Evolutionary conservation across 2,329 filamentous ascomycete genomes (phyloP), one percentile per base, ranked within the genome.

Genomic region (Pestalotiopsis fici): DNA sequence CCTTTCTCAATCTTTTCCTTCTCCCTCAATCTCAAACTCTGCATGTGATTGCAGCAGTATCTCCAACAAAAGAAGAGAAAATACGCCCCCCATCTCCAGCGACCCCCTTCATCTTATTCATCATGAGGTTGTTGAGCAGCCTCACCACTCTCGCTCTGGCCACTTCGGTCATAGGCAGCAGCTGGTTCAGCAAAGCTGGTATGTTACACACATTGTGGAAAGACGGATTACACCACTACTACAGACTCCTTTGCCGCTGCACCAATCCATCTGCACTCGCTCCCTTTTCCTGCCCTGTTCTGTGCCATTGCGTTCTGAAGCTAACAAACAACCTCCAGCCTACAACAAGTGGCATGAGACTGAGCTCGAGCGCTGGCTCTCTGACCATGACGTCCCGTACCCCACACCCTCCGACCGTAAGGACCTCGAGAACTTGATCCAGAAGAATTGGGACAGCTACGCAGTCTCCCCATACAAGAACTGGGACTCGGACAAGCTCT

Each of bases 291-390:
- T 25, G 18, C 35, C 37, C 59, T 37, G n/a, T n/a, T n/a, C n/a
- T n/a, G n/a, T n/a, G n/a, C n/a, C n/a, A n/a, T n/a, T n/a, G n/a
- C 50, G 13, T 27, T 64, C 6, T 47, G 37, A 47, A 27, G 28
- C 37, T 63, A 37, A 63, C 60, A 27, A 12, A 11, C 13, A 6
- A 23, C 12, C 12, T 18, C 12, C 76, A 97, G 95, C 91, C 18
- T 98, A 98, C 86, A 98, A 98, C 83, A 98, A 96, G 80, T 99
- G 96, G 96, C 95, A 98, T 76, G 91, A 98, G 85, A 97, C 93
- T 25, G 96, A 99, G 86, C 89, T 99, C 35, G 95, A 99, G 84
- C 90, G 95, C 76, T 99, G 96, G 96, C 90, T 99, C 62, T 93
- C 93, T 35, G 96, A 99, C 78, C 88, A 98, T 82, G 89, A 95